Evolutionary conservation across 129 eudicot genomes (phyloP), one percentile per base, ranked within the genome.

Genomic region (Tagetes patula): DNA sequence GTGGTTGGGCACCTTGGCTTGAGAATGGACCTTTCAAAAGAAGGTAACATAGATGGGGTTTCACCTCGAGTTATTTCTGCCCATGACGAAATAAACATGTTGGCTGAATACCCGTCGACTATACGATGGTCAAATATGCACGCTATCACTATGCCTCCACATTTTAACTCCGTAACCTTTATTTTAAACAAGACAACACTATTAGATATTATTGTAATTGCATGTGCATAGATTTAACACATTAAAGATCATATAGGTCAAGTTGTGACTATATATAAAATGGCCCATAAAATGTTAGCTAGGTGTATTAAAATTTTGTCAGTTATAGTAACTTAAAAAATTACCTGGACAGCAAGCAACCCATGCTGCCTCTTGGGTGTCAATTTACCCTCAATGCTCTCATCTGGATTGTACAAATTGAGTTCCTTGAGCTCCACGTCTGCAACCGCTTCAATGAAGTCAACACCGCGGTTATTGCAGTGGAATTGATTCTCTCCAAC

Each of bases 1-100:
- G 45, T 14, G 9, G 71, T 62, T 40, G 88, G 88, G 47, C 74
- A 67, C 4, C 96, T 83, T 0, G 92, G 88, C 32, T 62, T 67
- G 41, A 89, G 82, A 36, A 75, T 40, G 0, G 90, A 89, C 14
- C 96, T 88, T 42, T 60, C 55, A 60, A 84, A 84, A 33, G 85
- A 84, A 11, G 92, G 90, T 5, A 80, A 1, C 52, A 34, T 64
- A n/a, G 85, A 78, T 0, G 74, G 75, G 34, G 74, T 78, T 52
- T 73, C 61, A 0, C 66, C 64, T 70, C 47, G 84, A 36, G 90
- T 67, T 30, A 79, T 70, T 20, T 88, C 90, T 0, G 86, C 86
- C 90, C 88, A 88, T 33, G 88, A 72, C 4, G 85, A 79, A 40
- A 88, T 79, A 50, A 88, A 88, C 95, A 88, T 85, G 80, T 88